Evolutionary conservation across 257 asterid species (phyloP).

Genomic region (Solanum infundibuliforme): DNA sequence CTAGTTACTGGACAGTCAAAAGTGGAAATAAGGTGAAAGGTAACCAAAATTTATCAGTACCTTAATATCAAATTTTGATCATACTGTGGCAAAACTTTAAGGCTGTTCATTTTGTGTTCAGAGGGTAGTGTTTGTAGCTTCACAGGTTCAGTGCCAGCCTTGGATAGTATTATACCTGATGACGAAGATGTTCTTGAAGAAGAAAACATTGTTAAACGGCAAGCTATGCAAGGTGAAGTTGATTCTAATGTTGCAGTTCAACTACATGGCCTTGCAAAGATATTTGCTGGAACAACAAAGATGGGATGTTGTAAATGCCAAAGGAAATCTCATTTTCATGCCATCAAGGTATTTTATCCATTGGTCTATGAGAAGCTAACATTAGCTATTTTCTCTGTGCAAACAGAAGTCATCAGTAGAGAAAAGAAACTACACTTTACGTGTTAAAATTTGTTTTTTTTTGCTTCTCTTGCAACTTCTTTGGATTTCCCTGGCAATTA

Average conservation of each 20-base stretch:
- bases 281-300: conserved; percentile 54
- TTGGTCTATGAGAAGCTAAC: background rate
- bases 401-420: background rate
- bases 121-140: conserved; percentile 85
- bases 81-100: background rate
- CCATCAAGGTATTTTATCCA: conserved; percentile 49
- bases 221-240: conserved; percentile 37
- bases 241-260: conserved; percentile 68
- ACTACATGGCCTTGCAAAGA: conserved; percentile 66
- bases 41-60: conserved; percentile 10
- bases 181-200: conserved; percentile 87
- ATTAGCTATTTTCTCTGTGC: background rate
- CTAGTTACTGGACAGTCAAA: conserved; percentile 85
- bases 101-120: conserved; percentile 14
- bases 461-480: too few relatives aligned
- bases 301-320: conserved; percentile 62
- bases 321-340: conserved; percentile 76
- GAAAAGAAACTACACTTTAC: background rate
- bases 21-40: conserved; percentile 77
- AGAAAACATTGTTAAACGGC: conserved; percentile 68
- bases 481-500: too few relatives aligned
- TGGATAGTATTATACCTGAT: conserved; percentile 52
- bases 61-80: background rate
- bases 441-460: too few relatives aligned
- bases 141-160: conserved; percentile 33